Base-by-base conservation (phyloP, 2,329 filamentous ascomycete species). In the Penicillium sp. region DNA sequence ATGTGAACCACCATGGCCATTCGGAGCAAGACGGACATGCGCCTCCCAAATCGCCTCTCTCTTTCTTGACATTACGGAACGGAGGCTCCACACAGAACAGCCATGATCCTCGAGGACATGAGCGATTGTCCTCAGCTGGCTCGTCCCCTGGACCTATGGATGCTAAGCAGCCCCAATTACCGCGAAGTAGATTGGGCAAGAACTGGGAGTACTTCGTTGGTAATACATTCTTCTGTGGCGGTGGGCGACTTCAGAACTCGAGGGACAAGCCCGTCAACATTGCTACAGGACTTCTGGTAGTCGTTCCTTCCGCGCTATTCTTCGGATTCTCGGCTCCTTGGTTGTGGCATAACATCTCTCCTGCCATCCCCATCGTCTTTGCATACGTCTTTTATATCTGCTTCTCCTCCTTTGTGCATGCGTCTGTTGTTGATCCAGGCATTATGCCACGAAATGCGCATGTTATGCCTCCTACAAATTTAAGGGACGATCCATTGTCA, bases 171-270 rank as follows among this genome's bases (percentile, higher is more conserved):
- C 47, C 56, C 44, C 42, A 61, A 22, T 46, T 62, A 14, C 52
- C 59, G 14, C 52, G 71, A 37, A 55, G 66, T 20, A 69, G 75
- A 28, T 63, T 79, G 45, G 83, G 87, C 42, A 84, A 79, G 55
- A 95, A 96, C 59, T 86, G 91, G 69, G 82, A 97, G 65, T 95
- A 95, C 67, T 97, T 96, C 61, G 81, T 87, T 36, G 93, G 93
- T 37, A 98, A 97, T 63, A 95, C 89, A 0, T 75, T 89, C 20
- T 98, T 98, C 64, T 95, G 84, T 66, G 77, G 87, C 49, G 86
- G 87, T 27, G 93, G 93, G 6, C 80, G 93, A 49, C 76, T 93
- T 50, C 88, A 96, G 63, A 96, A 97, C 68, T 86, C 93, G 28
- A 81, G 82, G 57, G 86, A 94, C 58, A 81, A 85, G 54, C 93